These are phyloP conservation scores for Chimonanthus salicifolius DNA, from an alignment of 164 flowering plant species.

Conservation along the genomic window DNA sequence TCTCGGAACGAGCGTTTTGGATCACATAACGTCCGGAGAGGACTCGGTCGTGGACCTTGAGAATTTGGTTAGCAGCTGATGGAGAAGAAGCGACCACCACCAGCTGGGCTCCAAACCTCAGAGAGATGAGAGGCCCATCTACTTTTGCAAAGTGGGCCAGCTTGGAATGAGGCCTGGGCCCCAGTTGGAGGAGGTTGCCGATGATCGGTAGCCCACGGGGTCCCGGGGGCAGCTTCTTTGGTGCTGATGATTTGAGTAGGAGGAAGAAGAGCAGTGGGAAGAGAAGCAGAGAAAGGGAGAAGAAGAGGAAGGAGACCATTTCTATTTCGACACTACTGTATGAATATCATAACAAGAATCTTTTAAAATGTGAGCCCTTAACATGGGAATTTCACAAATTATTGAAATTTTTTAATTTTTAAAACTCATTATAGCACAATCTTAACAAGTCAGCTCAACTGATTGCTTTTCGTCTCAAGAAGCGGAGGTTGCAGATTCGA, in stretches of 20 bases:
- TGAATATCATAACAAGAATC: no score
- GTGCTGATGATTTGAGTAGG: background rate
- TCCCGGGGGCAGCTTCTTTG: conserved; percentile 26
- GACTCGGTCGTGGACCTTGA: conserved; percentile 27
- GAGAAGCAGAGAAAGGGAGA: background rate
- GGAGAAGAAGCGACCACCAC: conserved; percentile 27
- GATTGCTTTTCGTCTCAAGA: no score
- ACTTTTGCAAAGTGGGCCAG: conserved; percentile 15
- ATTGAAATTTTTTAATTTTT: no score
- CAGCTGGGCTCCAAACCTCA: conserved; percentile 20
- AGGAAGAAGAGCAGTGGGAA: background rate
- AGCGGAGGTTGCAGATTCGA: no score
- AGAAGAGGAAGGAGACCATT: no score
- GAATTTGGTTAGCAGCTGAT: conserved; percentile 25
- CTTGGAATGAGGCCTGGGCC: conserved; percentile 17
- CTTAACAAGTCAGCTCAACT: no score
- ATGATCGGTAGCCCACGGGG: conserved; percentile 28
- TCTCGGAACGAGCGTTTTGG: conserved; percentile 5
- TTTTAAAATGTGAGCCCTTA: no score
- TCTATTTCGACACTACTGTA: no score
- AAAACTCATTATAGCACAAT: no score
- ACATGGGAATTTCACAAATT: no score
- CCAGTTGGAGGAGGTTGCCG: conserved; percentile 20
- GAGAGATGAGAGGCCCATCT: conserved; percentile 27
- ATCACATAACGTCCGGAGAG: conserved; percentile 23